Base-by-base conservation (phyloP, 2,329 filamentous ascomycete species). In the Magnaporthales sp. region DNA sequence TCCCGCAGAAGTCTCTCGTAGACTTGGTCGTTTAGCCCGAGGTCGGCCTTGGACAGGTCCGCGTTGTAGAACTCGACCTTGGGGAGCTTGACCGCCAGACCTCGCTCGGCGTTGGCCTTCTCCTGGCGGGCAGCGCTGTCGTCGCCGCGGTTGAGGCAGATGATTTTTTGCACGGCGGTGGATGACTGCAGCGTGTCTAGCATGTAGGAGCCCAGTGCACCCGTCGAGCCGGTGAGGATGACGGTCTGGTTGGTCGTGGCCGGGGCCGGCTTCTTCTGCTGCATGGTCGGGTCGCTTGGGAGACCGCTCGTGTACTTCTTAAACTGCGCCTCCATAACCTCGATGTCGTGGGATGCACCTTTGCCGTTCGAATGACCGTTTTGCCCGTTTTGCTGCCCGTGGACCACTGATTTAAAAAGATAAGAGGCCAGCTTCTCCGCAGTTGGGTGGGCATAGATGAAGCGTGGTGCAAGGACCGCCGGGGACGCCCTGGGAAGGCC, bases 181-280 rank as follows among this genome's bases (percentile, higher is more conserved):
- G 73, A 72, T 11, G 66, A 67, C 2, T 77, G 69, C 26, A 82
- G 72, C 19, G 72, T 61, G 64, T 81, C 73, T 3, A 84, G 74
- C 54, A 84, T 73, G 70, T 84, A 83, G 3, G 76, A 79, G 0
- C 83, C 83, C 22, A 85, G 69, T 4, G 78, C 80, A 8, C 83
- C 82, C 0, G 83, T 84, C 4, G 78, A 80, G 15, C 81, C 83
- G 0, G 81, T 84, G 24, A 85, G 72, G 3, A 81, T 64, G 6
- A 84, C 75, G 4, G 74, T 78, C 66, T 83, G 76, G 56, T 75
- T 75, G 0, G 77, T 72, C 32, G 75, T 72, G 0, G 68, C 67
- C 1, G 77, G 73, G 2, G 73, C 66, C 5, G 74, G 72, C 63
- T 76, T 76, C 7, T 27, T 13, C 32, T 64, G 24, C 62, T 64